Evolutionary conservation across 139 green algal genomes (phyloP), one percentile per base, ranked within the genome.

Genomic region (Coelastrella sp.): DNA sequence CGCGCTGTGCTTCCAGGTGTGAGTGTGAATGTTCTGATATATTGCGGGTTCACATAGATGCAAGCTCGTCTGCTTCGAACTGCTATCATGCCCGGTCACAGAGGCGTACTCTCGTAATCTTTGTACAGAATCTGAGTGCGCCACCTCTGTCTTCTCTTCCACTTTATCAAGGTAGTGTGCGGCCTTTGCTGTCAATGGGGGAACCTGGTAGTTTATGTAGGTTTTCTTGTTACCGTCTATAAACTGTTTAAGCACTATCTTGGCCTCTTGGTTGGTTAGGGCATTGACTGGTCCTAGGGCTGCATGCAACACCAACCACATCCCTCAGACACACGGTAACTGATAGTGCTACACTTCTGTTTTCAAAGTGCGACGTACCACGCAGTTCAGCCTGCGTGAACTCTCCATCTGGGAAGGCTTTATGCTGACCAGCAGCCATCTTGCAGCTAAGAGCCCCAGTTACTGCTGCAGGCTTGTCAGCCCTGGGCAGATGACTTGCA

Each of bases 31-130:
- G n/a, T n/a, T n/a, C n/a, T n/a, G n/a, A n/a, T n/a, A n/a, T n/a
- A n/a, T n/a, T n/a, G n/a, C n/a, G n/a, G n/a, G n/a, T n/a, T n/a
- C n/a, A n/a, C n/a, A n/a, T n/a, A n/a, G n/a, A n/a, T n/a, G n/a
- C n/a, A n/a, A n/a, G n/a, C n/a, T n/a, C n/a, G n/a, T n/a, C n/a
- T n/a, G n/a, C n/a, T n/a, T n/a, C n/a, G n/a, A n/a, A n/a, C n/a
- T n/a, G n/a, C n/a, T n/a, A n/a, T n/a, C n/a, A n/a, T n/a, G n/a
- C n/a, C n/a, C n/a, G n/a, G n/a, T n/a, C n/a, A 4, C 57, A 40
- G 11, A 4, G 6, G 81, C 88, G 84, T 76, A 92, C 89, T 88
- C 78, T 64, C 89, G 80, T 5, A 92, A 86, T 7, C 81, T 79
- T 40, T 80, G 25, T 25, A 92, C 34, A 2, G 88, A 88, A 8